phyloP scores from a whole-genome alignment of 2,329 filamentous ascomycete genomes.

The Aspergillus sp. region DNA sequence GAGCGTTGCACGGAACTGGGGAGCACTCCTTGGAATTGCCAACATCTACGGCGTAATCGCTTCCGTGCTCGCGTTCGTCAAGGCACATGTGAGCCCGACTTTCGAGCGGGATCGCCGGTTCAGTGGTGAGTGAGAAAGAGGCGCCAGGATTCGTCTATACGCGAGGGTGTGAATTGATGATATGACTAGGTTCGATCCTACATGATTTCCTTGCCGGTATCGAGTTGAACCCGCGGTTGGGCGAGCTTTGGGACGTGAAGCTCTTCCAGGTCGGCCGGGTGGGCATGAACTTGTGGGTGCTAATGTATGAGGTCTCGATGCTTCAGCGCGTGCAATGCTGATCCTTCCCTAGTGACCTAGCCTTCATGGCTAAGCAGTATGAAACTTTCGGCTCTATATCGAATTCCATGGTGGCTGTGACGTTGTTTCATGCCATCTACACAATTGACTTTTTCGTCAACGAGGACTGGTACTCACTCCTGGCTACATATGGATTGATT shows the following conservation, averaged over 20 bases:
- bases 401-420: constrained; percentile 34
- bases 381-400: not conserved
- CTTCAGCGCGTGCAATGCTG: not conserved
- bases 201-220: constrained; percentile 51
- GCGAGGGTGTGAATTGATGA: not conserved
- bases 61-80: not conserved
- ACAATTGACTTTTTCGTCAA: constrained; percentile 52
- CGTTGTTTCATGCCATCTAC: constrained; percentile 46
- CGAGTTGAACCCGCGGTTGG: constrained; percentile 47
- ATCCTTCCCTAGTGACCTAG: constrained; percentile 2
- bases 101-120: not conserved
- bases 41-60: not conserved
- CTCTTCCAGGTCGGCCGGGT: constrained; percentile 49
- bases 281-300: constrained; percentile 51
- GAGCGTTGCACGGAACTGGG: constrained; percentile 1
- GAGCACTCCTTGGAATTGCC: not conserved
- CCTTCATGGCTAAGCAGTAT: constrained; percentile 5
- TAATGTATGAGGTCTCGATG: constrained; percentile 17
- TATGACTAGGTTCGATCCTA: constrained; percentile 22
- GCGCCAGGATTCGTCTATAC: not conserved
- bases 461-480: constrained; percentile 43
- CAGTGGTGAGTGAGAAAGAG: not conserved
- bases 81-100: not conserved
- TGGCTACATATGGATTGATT: not conserved
- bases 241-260: constrained; percentile 46